Percentiles rank a stretch among this genome's conserved stretches.
Conservation (phyloP, 75 land plant species). For the Pinus albicaulis region DNA sequence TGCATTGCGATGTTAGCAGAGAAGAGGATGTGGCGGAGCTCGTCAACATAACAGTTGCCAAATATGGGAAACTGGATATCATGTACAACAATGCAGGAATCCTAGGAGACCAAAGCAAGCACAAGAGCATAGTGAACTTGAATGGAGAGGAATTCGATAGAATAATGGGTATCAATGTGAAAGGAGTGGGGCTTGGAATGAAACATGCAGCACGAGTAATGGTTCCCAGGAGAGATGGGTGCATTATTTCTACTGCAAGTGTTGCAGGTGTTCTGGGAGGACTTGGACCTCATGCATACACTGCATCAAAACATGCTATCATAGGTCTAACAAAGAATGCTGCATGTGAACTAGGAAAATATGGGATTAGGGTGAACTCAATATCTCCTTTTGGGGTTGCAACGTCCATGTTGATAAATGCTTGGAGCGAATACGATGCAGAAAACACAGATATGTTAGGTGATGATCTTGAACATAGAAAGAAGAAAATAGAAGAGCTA, state of each 20-base stretch:
- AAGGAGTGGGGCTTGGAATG: conserved; percentile 66
- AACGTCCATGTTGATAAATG: conserved; percentile 54
- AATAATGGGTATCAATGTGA: conserved; percentile 60
- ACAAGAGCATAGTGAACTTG: conserved; percentile 53
- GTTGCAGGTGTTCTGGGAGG: conserved; percentile 57
- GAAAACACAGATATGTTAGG: not conserved
- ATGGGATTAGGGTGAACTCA: conserved; percentile 72
- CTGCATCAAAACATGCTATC: conserved; percentile 63
- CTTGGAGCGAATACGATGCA: conserved; percentile 31
- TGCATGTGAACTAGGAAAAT: conserved; percentile 59
- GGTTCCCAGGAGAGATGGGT: conserved; percentile 43
- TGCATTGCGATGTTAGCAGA: conserved; percentile 64
- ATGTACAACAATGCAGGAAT: conserved; percentile 46
- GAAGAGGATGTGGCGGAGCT: conserved; percentile 53
- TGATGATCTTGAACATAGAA: conserved; percentile 16
- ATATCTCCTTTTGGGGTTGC: conserved; percentile 77
- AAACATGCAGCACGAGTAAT: conserved; percentile 87
- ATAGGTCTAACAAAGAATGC: conserved; percentile 57
- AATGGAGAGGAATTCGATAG: conserved; percentile 55
- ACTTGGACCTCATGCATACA: conserved; percentile 56
- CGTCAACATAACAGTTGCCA: conserved; percentile 32
- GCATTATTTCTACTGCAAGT: conserved; percentile 64
- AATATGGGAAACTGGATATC: conserved; percentile 26
- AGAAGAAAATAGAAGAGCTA: conserved; percentile 53
- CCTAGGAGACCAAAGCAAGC: conserved; percentile 21